These are phyloP conservation scores for Hygrocybe punicea DNA, from an alignment of 768 basidiomycete species.

Conservation along the genomic window DNA sequence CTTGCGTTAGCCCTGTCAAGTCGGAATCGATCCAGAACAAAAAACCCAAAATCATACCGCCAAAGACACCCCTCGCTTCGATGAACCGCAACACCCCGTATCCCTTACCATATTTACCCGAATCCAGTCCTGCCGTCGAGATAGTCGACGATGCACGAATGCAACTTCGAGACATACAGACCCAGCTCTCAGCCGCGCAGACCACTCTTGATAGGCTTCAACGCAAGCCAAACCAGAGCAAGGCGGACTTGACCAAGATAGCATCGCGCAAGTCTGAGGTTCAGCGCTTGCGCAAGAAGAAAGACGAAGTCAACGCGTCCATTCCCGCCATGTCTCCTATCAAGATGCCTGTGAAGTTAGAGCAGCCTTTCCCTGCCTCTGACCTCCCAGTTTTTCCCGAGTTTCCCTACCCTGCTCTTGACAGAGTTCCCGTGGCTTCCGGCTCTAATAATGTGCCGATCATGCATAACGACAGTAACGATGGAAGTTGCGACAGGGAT, in stretches of 20 bases:
- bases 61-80: constrained; percentile 25
- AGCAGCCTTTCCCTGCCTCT: not conserved
- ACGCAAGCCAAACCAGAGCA: constrained; percentile 18
- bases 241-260: constrained; percentile 20
- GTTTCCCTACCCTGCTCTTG: too few relatives aligned
- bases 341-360: not conserved
- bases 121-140: constrained; percentile 2
- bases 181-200: constrained; percentile 5
- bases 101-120: not conserved
- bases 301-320: constrained; percentile 15
- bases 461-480: too few relatives aligned
- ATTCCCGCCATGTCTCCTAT: constrained; percentile 17
- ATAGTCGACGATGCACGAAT: constrained; percentile 8
- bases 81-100: constrained; percentile 19
- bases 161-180: constrained; percentile 10
- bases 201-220: constrained; percentile 7
- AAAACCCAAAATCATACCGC: constrained; percentile 25
- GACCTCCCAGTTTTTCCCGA: too few relatives aligned
- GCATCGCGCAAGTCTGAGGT: constrained; percentile 10
- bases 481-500: too few relatives aligned
- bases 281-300: constrained; percentile 9
- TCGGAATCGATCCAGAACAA: not conserved
- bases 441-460: too few relatives aligned
- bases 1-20: too few relatives aligned
- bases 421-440: too few relatives aligned